phyloP scores from a whole-genome alignment of 768 basidiomycete genomes.

The Phylloporus scabripes region DNA sequence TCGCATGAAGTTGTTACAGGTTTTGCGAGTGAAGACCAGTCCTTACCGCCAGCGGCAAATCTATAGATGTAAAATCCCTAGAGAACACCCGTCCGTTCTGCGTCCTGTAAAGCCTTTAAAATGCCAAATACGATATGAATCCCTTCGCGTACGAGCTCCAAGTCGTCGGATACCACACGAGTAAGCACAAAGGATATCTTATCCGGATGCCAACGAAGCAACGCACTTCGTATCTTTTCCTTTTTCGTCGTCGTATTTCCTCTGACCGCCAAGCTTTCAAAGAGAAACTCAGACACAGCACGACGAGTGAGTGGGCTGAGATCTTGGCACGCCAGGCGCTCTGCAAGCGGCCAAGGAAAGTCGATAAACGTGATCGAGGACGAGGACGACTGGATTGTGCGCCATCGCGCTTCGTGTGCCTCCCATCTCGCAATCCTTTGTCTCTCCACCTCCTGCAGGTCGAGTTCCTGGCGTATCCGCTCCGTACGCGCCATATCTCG shows the following conservation, averaged over 20 bases:
- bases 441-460: constrained; percentile 39
- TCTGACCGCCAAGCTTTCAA: constrained; percentile 41
- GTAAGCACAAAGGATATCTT: constrained; percentile 45
- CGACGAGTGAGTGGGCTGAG: constrained; percentile 33
- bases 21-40: neutral
- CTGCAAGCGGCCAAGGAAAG: constrained; percentile 58
- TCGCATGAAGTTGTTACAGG: neutral
- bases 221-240: constrained; percentile 51
- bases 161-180: constrained; percentile 41
- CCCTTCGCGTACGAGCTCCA: constrained; percentile 41
- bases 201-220: constrained; percentile 68
- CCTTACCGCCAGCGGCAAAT: constrained; percentile 10
- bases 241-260: constrained; percentile 38
- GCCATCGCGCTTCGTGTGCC: constrained; percentile 52
- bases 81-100: constrained; percentile 21
- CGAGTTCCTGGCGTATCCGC: constrained; percentile 43
- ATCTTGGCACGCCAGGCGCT: constrained; percentile 12
- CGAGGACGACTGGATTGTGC: constrained; percentile 29
- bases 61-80: neutral
- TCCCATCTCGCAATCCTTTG: constrained; percentile 41
- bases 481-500: constrained; percentile 49
- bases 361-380: constrained; percentile 40
- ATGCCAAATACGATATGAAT: constrained; percentile 39
- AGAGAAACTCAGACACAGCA: constrained; percentile 46
- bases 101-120: constrained; percentile 32